Percentiles rank a stretch among this genome's conserved stretches.
These are phyloP conservation scores for Parathielavia appendiculata DNA, from an alignment of 495 filamentous ascomycete genomes.

Conservation along the genomic window DNA sequence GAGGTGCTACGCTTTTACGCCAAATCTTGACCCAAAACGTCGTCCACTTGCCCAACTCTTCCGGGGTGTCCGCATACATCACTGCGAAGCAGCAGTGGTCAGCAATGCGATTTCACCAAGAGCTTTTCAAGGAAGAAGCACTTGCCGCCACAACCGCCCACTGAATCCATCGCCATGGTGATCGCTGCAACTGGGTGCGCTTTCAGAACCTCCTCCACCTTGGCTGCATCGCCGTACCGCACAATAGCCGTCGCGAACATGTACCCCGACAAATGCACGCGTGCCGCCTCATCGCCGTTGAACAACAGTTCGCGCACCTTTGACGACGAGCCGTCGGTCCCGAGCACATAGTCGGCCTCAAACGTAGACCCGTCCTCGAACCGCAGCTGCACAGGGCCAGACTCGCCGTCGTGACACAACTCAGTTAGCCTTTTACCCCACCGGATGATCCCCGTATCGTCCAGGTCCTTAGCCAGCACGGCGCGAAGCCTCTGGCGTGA, in stretches of 20 bases:
- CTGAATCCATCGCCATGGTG: conserved; percentile 23
- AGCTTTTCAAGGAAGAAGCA: neutral
- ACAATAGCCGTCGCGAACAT: conserved; percentile 28
- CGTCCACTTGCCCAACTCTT: conserved; percentile 36
- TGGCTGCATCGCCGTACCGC: conserved; percentile 31
- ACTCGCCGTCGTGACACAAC: conserved; percentile 39
- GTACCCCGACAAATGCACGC: conserved; percentile 27
- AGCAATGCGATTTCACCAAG: neutral
- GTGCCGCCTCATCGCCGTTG: conserved; percentile 28
- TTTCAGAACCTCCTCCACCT: conserved; percentile 28
- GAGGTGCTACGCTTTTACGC: conserved; percentile 19
- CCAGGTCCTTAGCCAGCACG: conserved; percentile 28
- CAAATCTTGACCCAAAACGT: conserved; percentile 37
- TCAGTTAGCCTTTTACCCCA: conserved; percentile 29
- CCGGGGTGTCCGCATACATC: conserved; percentile 24
- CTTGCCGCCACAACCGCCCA: conserved; percentile 20
- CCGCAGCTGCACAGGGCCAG: conserved; percentile 51
- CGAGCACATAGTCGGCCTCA: conserved; percentile 37
- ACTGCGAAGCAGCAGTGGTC: neutral
- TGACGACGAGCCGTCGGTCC: conserved; percentile 46
- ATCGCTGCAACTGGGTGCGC: conserved; percentile 29
- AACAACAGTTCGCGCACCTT: conserved; percentile 38
- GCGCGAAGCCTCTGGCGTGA: conserved; percentile 37
- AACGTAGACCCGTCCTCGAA: conserved; percentile 57
- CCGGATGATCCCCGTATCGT: conserved; percentile 19